Base-by-base conservation (phyloP, 306 rosid genomes). In the Prunus persica region DNA sequence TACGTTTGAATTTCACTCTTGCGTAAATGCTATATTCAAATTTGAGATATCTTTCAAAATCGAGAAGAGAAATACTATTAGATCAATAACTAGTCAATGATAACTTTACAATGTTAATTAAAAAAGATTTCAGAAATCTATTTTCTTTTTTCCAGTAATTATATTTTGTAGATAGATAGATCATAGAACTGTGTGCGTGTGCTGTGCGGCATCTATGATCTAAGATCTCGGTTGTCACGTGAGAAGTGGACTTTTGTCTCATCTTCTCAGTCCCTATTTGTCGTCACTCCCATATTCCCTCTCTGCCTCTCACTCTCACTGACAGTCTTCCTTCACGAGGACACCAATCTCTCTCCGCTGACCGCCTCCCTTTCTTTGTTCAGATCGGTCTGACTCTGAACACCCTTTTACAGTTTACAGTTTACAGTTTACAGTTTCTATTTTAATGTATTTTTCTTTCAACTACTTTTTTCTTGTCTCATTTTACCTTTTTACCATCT, bases 151-250 rank as follows among this genome's bases (percentile, higher is more conserved):
- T 32, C 0, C 41, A 5, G 9, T 38, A 38, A 7, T 38, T 14
- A 2, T 49, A 25, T 51, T 15, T 10, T 15, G 1, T 50, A 8
- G 12, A 55, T 16, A 0, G 0, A 28, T 2, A 24, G 9, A 24
- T 51, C 1, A 20, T 10, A 52, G 46, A 72, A 14, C 8, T 62
- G 22, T 57, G 24, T 34, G 15, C 55, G 28, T 25, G 69, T 8
- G 60, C 77, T 54, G 49, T 57, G 65, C 52, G 38, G 65, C 65
- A 5, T 60, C 38, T 12, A 5, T 60, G 38, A 60, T 60, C 32
- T 13, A 56, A 50, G 47, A 8, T 18, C 18, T 28, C 65, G 19
- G 27, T 30, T 7, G 78, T 68, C 82, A 80, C 75, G 75, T 69
- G 76, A 57, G 52, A 43, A 38, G 38, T 67, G 69, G 82, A 61